Evolutionary conservation across 208 protist species (phyloP), one percentile per base, ranked within the genome.

Genomic region (Porcisia hertigi): DNA sequence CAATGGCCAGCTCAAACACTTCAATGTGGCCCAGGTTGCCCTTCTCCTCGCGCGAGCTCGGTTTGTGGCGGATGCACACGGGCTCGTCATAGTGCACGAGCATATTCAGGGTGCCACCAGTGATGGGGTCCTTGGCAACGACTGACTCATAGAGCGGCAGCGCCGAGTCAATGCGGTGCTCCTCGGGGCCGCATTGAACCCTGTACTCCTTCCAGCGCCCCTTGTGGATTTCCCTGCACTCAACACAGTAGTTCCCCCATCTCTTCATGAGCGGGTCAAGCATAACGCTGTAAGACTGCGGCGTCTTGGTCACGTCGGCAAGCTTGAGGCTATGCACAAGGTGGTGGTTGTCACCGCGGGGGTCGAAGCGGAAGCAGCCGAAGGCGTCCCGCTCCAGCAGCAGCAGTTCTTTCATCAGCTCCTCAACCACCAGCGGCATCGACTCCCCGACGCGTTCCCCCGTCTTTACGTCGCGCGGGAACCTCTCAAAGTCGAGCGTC

Each of bases 311-410:
- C 54, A 94, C 83, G 66, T 93, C 83, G 52, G 49, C 47, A 58
- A 95, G 83, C 73, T 89, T 88, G n/a, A 97, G 74, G 20, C 71
- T 72, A 62, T 97, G 91, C 30, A 92, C 23, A 9, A 96, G 64
- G 67, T 90, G 86, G 54, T 88, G 86, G 70, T 93, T 94, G 73
- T 93, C 90, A 43, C 87, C 87, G 52, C 88, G 91, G 3, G 85
- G 76, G 74, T 97, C 91, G 79, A 97, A 96, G 71, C 91, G 89
- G 75, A 89, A 91, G 12, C 67, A 64, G 16, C 91, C 93, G 81
- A 95, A 97, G 53, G 82, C 83, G 75, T 97, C 93, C 14, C 93
- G 84, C 82, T 97, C 91, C 4, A 97, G 67, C 64, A 95, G 73
- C 59, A 97, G 73, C 69, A 76, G 80, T 58, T 97, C 91, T 79